Conservation (phyloP, 768 basidiomycete species). For the Termitomyces sp. region DNA sequence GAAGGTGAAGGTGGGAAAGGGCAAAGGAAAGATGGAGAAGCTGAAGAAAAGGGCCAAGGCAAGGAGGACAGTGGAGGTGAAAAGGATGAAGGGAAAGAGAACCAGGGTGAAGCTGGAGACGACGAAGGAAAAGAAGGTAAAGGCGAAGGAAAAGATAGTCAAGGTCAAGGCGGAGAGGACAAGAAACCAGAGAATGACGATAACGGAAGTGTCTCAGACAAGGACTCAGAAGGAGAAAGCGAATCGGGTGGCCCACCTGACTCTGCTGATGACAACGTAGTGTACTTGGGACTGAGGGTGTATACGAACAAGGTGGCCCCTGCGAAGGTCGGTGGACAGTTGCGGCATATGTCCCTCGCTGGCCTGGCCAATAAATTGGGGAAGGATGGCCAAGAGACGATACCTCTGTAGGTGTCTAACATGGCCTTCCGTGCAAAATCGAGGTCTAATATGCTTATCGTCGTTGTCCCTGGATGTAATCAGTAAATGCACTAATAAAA, state of each 20-base stretch:
- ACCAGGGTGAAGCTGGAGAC: background rate
- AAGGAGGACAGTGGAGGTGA: background rate
- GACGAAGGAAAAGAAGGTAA: background rate
- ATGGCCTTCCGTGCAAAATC: too few species aligned
- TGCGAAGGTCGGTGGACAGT: slow-evolving; percentile 29
- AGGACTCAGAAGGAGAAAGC: background rate
- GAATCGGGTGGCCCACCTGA: too few species aligned
- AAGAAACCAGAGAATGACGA: background rate
- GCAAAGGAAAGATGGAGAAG: background rate
- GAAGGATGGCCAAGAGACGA: background rate
- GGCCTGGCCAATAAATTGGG: slow-evolving; percentile 4
- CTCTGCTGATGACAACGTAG: slow-evolving; percentile 14
- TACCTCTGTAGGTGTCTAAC: background rate
- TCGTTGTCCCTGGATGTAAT: too few species aligned
- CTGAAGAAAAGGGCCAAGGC: background rate
- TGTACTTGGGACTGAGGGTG: slow-evolving; percentile 34
- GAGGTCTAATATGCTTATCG: too few species aligned
- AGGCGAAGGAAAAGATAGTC: background rate
- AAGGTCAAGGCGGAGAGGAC: background rate
- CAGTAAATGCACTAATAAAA: too few species aligned
- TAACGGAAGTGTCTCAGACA: background rate
- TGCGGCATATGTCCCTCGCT: slow-evolving; percentile 19
- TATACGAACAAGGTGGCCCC: slow-evolving; percentile 28
- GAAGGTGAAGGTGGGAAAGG: background rate
- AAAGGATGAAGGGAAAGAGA: background rate